Conservation (phyloP, 2,329 filamentous ascomycete species). For the Epichloe festucae region DNA sequence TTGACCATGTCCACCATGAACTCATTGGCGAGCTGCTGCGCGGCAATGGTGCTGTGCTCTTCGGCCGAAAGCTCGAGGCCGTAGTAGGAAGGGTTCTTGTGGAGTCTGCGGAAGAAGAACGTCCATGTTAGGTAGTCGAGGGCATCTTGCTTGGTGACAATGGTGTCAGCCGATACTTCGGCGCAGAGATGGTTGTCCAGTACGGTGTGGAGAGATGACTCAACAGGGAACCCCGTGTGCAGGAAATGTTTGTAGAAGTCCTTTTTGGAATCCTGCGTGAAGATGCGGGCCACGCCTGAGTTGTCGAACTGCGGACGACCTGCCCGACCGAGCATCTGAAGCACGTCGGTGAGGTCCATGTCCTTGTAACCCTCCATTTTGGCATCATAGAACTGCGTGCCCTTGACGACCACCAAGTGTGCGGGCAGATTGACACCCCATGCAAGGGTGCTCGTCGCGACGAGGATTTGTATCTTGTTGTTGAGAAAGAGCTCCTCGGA, state of each 20-base stretch:
- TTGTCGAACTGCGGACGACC: conserved; percentile 94
- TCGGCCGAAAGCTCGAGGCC: conserved; percentile 87
- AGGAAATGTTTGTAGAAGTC: conserved; percentile 99
- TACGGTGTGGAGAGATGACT: conserved; percentile 91
- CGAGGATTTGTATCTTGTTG: conserved; percentile 94
- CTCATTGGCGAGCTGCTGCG: conserved; percentile 79
- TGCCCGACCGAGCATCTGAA: conserved; percentile 95
- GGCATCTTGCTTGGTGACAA: conserved; percentile 89
- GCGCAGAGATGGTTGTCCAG: conserved; percentile 94
- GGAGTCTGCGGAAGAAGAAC: conserved; percentile 92
- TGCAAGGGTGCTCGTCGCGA: conserved; percentile 89
- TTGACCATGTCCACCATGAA: conserved; percentile 93
- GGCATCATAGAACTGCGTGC: conserved; percentile 94
- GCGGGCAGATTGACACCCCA: conserved; percentile 98
- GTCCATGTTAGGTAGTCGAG: conserved; percentile 98
- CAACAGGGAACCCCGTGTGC: conserved; percentile 94
- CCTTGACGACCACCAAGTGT: conserved; percentile 93
- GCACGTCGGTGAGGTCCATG: conserved; percentile 95
- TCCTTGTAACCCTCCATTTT: conserved; percentile 97
- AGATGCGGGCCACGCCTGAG: conserved; percentile 90
- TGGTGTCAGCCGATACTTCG: conserved; percentile 86
- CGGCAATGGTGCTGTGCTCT: conserved; percentile 76
- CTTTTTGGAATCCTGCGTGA: conserved; percentile 95
- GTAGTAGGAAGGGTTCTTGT: conserved; percentile 98
- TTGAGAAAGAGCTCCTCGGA: conserved; percentile 91